phyloP scores from a whole-genome alignment of 2,329 filamentous ascomycete species.

The Helotiales sp. region DNA sequence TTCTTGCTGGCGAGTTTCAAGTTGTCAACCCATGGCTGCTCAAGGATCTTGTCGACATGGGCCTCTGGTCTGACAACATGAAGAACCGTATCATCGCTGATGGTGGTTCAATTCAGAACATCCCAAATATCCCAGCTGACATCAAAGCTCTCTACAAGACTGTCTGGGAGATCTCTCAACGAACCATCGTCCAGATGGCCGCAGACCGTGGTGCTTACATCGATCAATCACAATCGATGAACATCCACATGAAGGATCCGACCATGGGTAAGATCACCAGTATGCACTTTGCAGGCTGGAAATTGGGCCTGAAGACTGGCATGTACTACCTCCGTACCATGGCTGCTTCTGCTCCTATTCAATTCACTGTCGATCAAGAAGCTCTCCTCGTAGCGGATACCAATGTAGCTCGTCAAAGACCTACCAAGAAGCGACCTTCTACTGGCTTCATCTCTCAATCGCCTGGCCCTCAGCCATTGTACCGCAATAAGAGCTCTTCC shows the following conservation, averaged over 20 bases:
- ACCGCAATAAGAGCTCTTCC: conserved; percentile 49
- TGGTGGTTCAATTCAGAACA: conserved; percentile 92
- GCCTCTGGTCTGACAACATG: conserved; percentile 99
- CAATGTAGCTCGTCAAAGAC: conserved; percentile 65
- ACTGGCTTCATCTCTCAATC: conserved; percentile 46
- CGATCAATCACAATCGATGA: conserved; percentile 97
- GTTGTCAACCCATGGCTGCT: conserved; percentile 99
- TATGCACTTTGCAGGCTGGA: conserved; percentile 99
- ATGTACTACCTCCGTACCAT: conserved; percentile 99
- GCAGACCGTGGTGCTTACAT: conserved; percentile 98
- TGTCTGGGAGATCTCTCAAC: conserved; percentile 98
- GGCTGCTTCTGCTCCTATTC: conserved; percentile 93
- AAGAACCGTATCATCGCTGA: conserved; percentile 99
- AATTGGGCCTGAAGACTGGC: conserved; percentile 97
- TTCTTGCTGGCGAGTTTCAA: conserved; percentile 97
- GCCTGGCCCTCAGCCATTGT: conserved; percentile 67
- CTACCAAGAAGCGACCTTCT: conserved; percentile 69
- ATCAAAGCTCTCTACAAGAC: conserved; percentile 99
- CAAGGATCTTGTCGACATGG: conserved; percentile 96
- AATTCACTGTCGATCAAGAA: conserved; percentile 98
- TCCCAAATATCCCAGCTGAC: conserved; percentile 93
- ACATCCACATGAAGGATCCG: conserved; percentile 99
- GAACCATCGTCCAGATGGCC: conserved; percentile 94
- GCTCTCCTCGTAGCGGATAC: conserved; percentile 85
- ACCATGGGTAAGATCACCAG: conserved; percentile 99